Evolutionary conservation across 2,329 filamentous ascomycete genomes (phyloP).

Genomic region (Scleromitrula shiraiana): DNA sequence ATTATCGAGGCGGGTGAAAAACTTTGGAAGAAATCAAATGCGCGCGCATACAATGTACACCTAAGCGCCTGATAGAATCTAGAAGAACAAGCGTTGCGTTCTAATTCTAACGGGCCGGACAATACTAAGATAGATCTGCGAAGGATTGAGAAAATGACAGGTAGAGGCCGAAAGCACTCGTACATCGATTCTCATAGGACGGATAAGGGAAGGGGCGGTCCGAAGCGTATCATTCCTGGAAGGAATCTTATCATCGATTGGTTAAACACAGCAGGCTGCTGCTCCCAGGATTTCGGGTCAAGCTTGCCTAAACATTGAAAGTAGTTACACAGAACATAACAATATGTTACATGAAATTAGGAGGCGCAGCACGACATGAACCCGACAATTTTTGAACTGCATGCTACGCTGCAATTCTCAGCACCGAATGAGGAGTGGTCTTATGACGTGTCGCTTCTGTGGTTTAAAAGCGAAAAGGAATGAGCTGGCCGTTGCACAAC

Average conservation of each 20-base stretch:
- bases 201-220: background rate
- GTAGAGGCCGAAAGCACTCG: background rate
- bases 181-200: slow-evolving; percentile 1
- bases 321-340: background rate
- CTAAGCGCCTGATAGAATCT: slow-evolving; percentile 12
- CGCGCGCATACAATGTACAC: slow-evolving; percentile 12
- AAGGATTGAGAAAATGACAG: background rate
- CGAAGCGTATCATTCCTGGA: slow-evolving; percentile 3
- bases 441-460: slow-evolving; percentile 8
- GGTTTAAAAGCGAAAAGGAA: background rate
- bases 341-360: background rate
- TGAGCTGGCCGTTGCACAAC: slow-evolving; percentile 9
- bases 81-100: slow-evolving; percentile 3
- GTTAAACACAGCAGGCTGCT: slow-evolving; percentile 6
- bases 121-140: background rate
- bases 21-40: too few relatives aligned
- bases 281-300: slow-evolving; percentile 10
- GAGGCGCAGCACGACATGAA: slow-evolving; percentile 10
- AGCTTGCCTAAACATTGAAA: slow-evolving; percentile 5
- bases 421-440: slow-evolving; percentile 1
- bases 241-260: background rate
- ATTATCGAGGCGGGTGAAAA: too few relatives aligned
- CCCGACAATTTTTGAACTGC: slow-evolving; percentile 8
- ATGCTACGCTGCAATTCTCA: slow-evolving; percentile 3
- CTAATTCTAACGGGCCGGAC: too few relatives aligned